Evolutionary conservation across 352 stramenopile species (phyloP), one percentile per base, ranked within the genome.

Genomic region (Pseudoperonospora humuli): DNA sequence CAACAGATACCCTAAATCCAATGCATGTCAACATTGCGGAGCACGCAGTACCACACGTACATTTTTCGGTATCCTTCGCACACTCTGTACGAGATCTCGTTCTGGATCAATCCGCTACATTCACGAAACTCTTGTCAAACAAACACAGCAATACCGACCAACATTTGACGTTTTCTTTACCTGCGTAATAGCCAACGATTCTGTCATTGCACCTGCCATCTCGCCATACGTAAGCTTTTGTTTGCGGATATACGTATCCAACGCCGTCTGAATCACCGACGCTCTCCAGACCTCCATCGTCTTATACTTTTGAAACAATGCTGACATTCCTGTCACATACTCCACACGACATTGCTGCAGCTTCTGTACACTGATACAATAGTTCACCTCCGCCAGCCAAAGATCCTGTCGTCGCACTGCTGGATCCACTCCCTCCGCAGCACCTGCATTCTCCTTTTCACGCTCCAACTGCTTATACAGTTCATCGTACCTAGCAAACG

Each of bases 311-410:
- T 86, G 70, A 25, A 92, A 92, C 5, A 88, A 65, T 7, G 50
- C 54, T 9, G 79, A 71, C 79, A 92, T 92, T n/a, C 72, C 68
- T 32, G 78, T 92, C 21, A 92, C 79, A 40, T 92, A 92, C 46
- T 80, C 70, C 41, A 87, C 65, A 19, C 79, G 76, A 35, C 44
- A 64, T 23, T 70, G 51, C 39, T 75, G 55, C 7, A 87, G 60
- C 44, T 73, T 75, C n/a, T 83, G 73, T 10, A 92, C 76, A 49
- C 72, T 69, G 31, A 88, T 70, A 21, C 61, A 74, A 49, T 92
- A 92, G 41, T 67, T 69, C 39, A 81, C 73, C 53, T 89, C 76
- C 0, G 73, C 70, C 10, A 88, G 63, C 79, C 79, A 92, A 13
- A 85, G 43, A 40, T 91, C 75, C 11, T 54, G 39, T 44, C 67